Percentiles rank a stretch among this genome's conserved stretches.
These are phyloP conservation scores for Tardiomyces depauwii DNA, from an alignment of 1,139 yeast genomes.

Conservation along the genomic window DNA sequence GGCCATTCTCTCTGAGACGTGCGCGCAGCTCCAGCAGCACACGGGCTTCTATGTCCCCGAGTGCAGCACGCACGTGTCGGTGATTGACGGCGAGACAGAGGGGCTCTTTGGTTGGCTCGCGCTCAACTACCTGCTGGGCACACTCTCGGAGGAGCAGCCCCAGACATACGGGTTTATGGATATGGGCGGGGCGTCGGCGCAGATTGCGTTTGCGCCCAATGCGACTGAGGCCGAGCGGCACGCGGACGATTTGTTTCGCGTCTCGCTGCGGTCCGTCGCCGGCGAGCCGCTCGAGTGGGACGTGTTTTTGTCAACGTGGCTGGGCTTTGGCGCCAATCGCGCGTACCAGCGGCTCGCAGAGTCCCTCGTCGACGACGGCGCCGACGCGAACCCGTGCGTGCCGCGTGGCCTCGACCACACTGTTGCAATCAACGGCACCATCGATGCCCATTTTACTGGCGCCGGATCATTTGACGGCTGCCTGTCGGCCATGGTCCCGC, in stretches of 20 bases:
- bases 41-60: slow-evolving; percentile 49
- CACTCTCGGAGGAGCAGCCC: slow-evolving; percentile 24
- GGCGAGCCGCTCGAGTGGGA: slow-evolving; percentile 33
- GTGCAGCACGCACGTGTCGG: slow-evolving; percentile 42
- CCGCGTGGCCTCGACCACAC: slow-evolving; percentile 30
- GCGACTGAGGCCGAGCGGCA: slow-evolving; percentile 43
- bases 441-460: slow-evolving; percentile 37
- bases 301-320: slow-evolving; percentile 60
- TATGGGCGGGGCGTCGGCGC: slow-evolving; percentile 88
- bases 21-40: slow-evolving; percentile 40
- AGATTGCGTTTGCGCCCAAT: slow-evolving; percentile 68
- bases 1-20: slow-evolving; percentile 40
- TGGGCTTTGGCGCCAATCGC: slow-evolving; percentile 69
- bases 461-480: slow-evolving; percentile 51
- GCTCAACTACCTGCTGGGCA: slow-evolving; percentile 47
- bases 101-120: slow-evolving; percentile 80
- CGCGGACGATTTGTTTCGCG: slow-evolving; percentile 40
- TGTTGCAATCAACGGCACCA: slow-evolving; percentile 3
- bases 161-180: slow-evolving; percentile 66
- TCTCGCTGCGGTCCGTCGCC: slow-evolving; percentile 36
- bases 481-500: slow-evolving; percentile 34
- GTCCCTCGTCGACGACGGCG: slow-evolving; percentile 6
- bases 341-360: slow-evolving; percentile 26
- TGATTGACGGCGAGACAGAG: slow-evolving; percentile 68
- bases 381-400: slow-evolving; percentile 48